Percentiles rank a stretch among this genome's conserved stretches.
Evolutionary conservation across 2,329 filamentous ascomycete genomes (phyloP).

Genomic region (Calonectria montana): DNA sequence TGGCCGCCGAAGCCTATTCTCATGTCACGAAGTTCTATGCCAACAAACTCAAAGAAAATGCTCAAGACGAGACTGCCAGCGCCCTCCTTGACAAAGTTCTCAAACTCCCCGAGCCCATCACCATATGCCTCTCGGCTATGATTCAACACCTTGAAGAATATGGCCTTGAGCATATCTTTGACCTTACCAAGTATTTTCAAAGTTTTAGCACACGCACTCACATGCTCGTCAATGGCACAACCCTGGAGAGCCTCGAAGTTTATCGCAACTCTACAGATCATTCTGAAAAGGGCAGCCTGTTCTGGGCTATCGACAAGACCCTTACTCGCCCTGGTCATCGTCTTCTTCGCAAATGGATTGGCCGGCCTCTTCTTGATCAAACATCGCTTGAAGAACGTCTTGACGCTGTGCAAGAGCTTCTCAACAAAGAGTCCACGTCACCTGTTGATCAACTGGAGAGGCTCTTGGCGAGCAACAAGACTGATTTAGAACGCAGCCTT

Average conservation of each 20-base stretch:
- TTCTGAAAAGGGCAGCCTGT: slow-evolving; percentile 85
- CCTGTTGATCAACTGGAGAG: slow-evolving; percentile 79
- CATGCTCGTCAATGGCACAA: slow-evolving; percentile 97
- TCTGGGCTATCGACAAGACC: slow-evolving; percentile 96
- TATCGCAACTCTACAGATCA: slow-evolving; percentile 96
- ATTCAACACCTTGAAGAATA: slow-evolving; percentile 94
- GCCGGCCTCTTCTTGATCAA: slow-evolving; percentile 85
- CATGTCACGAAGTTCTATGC: slow-evolving; percentile 96
- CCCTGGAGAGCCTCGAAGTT: slow-evolving; percentile 91
- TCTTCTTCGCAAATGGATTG: slow-evolving; percentile 93
- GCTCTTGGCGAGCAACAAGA: slow-evolving; percentile 77
- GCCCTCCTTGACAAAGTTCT: slow-evolving; percentile 87
- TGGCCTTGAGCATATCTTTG: slow-evolving; percentile 93
- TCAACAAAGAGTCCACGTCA: slow-evolving; percentile 72
- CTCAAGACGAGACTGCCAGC: slow-evolving; percentile 66
- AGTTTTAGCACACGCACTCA: slow-evolving; percentile 94
- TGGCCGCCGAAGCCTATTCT: slow-evolving; percentile 85
- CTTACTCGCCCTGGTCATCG: slow-evolving; percentile 89
- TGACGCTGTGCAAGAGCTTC: slow-evolving; percentile 86
- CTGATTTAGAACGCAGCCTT: slow-evolving; percentile 90
- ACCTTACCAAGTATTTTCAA: slow-evolving; percentile 96
- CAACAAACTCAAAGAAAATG: slow-evolving; percentile 76
- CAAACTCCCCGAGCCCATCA: slow-evolving; percentile 85
- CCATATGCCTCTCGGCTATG: slow-evolving; percentile 94
- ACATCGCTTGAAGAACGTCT: slow-evolving; percentile 80